These are phyloP conservation scores for Gymnopilus dilepis DNA, from an alignment of 768 basidiomycete species.

Conservation along the genomic window DNA sequence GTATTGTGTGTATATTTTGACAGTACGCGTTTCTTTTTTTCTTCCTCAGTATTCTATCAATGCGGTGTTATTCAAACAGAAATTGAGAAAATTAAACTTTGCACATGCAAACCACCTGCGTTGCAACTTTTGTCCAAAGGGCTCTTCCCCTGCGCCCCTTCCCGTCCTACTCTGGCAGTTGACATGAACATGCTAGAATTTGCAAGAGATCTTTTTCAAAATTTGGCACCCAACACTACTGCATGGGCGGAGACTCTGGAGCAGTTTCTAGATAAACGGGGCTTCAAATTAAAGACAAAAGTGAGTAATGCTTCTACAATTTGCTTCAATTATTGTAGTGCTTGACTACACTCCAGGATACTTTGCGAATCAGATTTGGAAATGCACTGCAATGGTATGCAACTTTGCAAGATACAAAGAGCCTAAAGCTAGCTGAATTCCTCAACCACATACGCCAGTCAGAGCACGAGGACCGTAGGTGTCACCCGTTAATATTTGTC, in stretches of 20 bases:
- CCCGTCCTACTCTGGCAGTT: conserved; percentile 34
- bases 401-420: conserved; percentile 8
- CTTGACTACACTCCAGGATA: conserved; percentile 17
- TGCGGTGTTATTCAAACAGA: conserved; percentile 8
- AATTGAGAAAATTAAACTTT: conserved; percentile 11
- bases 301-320: conserved; percentile 10
- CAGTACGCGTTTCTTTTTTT: neutral
- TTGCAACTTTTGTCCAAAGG: conserved; percentile 3
- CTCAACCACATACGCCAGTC: conserved; percentile 1
- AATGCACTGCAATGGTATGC: conserved; percentile 34
- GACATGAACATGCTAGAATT: conserved; percentile 36
- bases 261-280: conserved; percentile 23
- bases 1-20: conserved; percentile 19
- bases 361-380: conserved; percentile 27
- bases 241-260: conserved; percentile 30
- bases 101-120: conserved; percentile 13
- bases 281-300: conserved; percentile 27
- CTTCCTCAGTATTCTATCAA: neutral
- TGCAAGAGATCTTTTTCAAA: conserved; percentile 30
- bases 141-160: conserved; percentile 25
- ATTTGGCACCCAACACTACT: too few species aligned
- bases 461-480: too few species aligned
- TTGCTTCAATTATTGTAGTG: neutral
- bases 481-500: too few species aligned
- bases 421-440: conserved; percentile 6